These are phyloP conservation scores for Flaveria brownii DNA, from an alignment of 129 eudicot species.

Conservation along the genomic window DNA sequence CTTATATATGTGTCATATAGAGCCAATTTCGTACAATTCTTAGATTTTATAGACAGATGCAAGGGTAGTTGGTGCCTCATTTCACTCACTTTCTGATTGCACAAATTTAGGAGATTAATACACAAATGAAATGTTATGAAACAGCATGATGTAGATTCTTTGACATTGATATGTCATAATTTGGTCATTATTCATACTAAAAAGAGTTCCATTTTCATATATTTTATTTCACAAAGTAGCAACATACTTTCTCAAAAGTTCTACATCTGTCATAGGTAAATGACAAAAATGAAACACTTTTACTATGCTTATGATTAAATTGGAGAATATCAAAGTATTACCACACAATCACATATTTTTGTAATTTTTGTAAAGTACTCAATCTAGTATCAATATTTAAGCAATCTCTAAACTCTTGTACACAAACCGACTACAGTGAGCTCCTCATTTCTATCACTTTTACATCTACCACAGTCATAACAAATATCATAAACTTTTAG, in stretches of 20 bases:
- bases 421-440: too few relatives aligned
- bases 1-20: neutral
- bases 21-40: neutral
- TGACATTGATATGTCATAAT: neutral
- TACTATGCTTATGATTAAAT: neutral
- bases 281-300: neutral
- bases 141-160: neutral
- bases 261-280: neutral
- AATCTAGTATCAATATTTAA: neutral
- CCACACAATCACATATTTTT: neutral
- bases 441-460: too few relatives aligned
- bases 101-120: neutral
- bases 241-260: neutral
- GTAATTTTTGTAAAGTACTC: too few relatives aligned
- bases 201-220: neutral
- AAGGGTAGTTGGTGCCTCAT: neutral
- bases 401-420: conserved; percentile 4
- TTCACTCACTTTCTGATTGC: neutral
- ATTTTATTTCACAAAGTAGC: neutral
- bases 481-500: too few relatives aligned
- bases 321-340: neutral
- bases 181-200: neutral
- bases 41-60: neutral
- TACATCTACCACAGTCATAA: too few relatives aligned
- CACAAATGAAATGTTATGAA: neutral